Percentiles rank a stretch among this genome's conserved stretches.
phyloP scores from a whole-genome alignment of 345 rosid species.

The Populus davidiana region DNA sequence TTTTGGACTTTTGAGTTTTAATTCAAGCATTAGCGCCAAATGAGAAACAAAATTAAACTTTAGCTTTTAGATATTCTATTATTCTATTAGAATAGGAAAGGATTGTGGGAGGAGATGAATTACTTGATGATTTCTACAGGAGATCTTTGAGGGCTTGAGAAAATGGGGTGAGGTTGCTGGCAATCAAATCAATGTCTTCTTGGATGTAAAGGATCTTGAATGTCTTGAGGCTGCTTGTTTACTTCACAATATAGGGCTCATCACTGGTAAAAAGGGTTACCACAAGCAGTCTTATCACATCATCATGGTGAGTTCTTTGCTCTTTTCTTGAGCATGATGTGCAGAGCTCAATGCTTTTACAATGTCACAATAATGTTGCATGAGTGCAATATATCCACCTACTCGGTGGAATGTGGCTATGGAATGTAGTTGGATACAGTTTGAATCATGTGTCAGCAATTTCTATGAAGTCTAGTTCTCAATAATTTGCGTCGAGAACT shows the following conservation, averaged over 20 bases:
- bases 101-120: background rate
- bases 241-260: constrained; percentile 62
- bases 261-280: constrained; percentile 60
- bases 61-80: background rate
- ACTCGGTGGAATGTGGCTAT: background rate
- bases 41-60: background rate
- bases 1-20: background rate
- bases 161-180: constrained; percentile 34
- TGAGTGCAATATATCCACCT: background rate
- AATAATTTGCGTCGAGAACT: background rate
- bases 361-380: background rate
- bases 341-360: background rate
- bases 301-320: constrained; percentile 42
- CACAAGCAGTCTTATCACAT: constrained; percentile 68
- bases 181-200: constrained; percentile 22
- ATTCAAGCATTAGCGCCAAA: background rate
- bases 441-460: background rate
- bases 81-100: background rate
- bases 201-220: constrained; percentile 57
- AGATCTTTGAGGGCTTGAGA: constrained; percentile 54
- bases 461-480: background rate
- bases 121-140: constrained; percentile 37
- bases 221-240: constrained; percentile 74
- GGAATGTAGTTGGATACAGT: background rate
- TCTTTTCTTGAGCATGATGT: background rate